Evolutionary conservation across 768 basidiomycete species (phyloP).

Genomic region (Exsudoporus frostii): DNA sequence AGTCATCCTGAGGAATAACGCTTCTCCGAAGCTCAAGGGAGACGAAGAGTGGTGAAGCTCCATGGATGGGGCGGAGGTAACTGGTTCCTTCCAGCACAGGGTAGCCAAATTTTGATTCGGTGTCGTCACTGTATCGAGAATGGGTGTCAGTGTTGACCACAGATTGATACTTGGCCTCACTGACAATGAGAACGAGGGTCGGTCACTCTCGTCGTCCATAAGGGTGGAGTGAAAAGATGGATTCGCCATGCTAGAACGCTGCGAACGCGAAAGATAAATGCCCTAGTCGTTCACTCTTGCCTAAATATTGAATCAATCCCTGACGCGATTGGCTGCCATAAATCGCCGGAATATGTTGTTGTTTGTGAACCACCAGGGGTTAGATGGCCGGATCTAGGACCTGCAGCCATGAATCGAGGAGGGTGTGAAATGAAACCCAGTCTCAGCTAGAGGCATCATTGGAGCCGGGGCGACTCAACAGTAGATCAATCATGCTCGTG

Average conservation of each 20-base stretch:
- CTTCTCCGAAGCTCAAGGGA: not conserved
- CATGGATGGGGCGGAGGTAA: not conserved
- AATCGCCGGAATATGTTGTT: not conserved
- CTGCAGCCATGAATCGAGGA: not conserved
- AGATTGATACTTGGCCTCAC: conserved; percentile 1
- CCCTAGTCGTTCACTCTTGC: not conserved
- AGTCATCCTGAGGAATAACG: not conserved
- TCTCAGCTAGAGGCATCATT: not conserved
- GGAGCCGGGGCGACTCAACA: too few species aligned
- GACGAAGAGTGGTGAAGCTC: not conserved
- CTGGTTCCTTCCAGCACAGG: not conserved
- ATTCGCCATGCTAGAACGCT: conserved; percentile 7
- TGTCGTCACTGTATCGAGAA: conserved; percentile 3
- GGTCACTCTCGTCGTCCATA: not conserved
- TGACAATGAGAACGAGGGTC: conserved; percentile 3
- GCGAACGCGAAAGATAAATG: not conserved
- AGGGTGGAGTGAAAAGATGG: not conserved
- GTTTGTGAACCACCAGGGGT: not conserved
- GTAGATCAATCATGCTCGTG: conserved; percentile 8
- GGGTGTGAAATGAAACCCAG: not conserved
- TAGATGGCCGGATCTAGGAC: conserved; percentile 6
- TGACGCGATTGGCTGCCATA: conserved; percentile 15
- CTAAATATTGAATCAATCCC: conserved; percentile 7
- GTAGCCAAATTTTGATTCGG: not conserved
- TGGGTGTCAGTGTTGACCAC: conserved; percentile 6